Base-by-base conservation (phyloP, 805 yeast genomes). In the Scheffersomyces ergatensis region DNA sequence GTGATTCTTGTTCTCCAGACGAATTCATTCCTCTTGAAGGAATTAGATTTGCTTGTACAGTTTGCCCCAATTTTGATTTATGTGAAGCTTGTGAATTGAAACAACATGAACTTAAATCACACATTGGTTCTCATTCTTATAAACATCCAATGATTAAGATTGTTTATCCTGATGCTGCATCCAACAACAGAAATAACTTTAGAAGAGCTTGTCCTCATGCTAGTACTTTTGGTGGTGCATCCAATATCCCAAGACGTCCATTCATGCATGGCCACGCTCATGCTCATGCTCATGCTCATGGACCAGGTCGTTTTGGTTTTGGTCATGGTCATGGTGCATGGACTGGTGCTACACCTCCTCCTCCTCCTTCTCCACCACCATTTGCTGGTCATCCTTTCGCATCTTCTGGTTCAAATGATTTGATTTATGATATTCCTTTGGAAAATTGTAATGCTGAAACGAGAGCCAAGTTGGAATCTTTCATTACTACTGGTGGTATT, bases 11-110 rank as follows among this genome's bases (percentile, higher is more conserved):
- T 38, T 38, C 47, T 42, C 68, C 67, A 1, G 39, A 46, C 19
- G 46, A 43, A 3, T 58, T 59, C 45, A 48, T 40, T 14, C 75
- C 78, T 3, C 60, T 76, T 33, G 45, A 38, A 17, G 84, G 84
- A 6, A 45, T 56, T 5, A 65, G 85, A 37, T 79, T 67, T 50
- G 67, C 70, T 33, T 79, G 85, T 54, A 46, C 70, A 19, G 71
- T 77, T 23, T 79, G 85, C 50, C 53, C 54, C 3, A 77, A 80
- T 51, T 77, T 63, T 51, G 84, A 80, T 51, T 55, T 79, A 38
- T 79, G 85, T 51, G 67, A 67, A 36, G 33, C 47, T 16, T 65
- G 70, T 48, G 65, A 62, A 38, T 34, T 37, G 4, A 46, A 45
- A 8, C 51, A 38, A n/a, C 50, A 48, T 18, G 8, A 15, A 7